Conservation (phyloP, 1,139 yeast genomes). For the Diutina mesorugosa region DNA sequence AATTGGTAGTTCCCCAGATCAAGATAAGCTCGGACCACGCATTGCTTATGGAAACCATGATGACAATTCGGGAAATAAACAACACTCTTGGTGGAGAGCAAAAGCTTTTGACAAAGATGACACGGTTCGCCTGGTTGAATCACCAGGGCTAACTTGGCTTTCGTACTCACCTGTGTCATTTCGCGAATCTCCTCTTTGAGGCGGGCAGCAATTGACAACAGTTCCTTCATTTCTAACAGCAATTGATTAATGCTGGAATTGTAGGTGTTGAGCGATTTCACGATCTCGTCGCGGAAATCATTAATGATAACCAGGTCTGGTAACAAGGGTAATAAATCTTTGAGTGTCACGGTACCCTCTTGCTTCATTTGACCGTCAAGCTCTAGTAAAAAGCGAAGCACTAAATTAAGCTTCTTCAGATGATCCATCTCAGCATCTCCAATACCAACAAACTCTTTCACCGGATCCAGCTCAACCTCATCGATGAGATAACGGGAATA, state of each 20-base stretch:
- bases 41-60: constrained; percentile 85
- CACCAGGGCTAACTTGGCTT: constrained; percentile 23
- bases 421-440: not conserved
- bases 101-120: constrained; percentile 48
- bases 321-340: constrained; percentile 72
- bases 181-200: constrained; percentile 47
- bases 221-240: constrained; percentile 66
- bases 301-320: constrained; percentile 79
- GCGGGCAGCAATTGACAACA: constrained; percentile 49
- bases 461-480: constrained; percentile 16
- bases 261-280: constrained; percentile 61
- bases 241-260: constrained; percentile 51
- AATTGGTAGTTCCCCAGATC: constrained; percentile 51
- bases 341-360: constrained; percentile 35
- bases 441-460: constrained; percentile 7
- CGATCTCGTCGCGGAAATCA: constrained; percentile 73
- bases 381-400: not conserved
- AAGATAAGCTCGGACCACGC: constrained; percentile 50
- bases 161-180: constrained; percentile 30
- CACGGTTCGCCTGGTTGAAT: constrained; percentile 85
- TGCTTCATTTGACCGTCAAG: not conserved
- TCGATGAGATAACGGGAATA: constrained; percentile 51
- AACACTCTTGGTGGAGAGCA: constrained; percentile 59
- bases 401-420: not conserved
- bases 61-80: constrained; percentile 73